Evolutionary conservation across 2,329 filamentous ascomycete genomes (phyloP), one percentile per base, ranked within the genome.

Genomic region (Neobulgaria alba): DNA sequence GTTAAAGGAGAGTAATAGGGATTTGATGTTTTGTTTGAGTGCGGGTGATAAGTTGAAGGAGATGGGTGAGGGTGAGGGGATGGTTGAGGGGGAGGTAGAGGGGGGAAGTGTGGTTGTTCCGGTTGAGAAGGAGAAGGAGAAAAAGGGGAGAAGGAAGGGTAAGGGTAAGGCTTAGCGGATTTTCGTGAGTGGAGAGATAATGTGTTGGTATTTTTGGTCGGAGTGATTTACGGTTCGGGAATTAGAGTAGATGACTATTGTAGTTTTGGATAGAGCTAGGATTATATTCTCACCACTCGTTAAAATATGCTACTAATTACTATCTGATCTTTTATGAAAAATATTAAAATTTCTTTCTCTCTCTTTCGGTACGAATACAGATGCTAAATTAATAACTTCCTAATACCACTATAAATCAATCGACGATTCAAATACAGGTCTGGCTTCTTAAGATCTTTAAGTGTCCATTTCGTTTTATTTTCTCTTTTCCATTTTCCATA

Each of bases 1-100:
- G 63, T 63, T 95, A 53, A 81, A 75, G 50, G 89, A 95, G 60
- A 82, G 86, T 71, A 94, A 95, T 57, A 74, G 85, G 12, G 90
- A 95, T 59, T 60, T 95, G 58, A 79, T 72, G 37, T 89, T 94
- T 72, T 94, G 90, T 57, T 90, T 95, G 45, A 85, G 79, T 15
- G 83, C 85, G 0, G 78, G 84, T 61, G 79, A 92, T 63, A 90
- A 86, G 63, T 63, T 95, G 50, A 80, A 33, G 64, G 74, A 81
- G 61, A 64, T 88, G 63, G 75, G 77, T 59, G 73, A 72, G 12
- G 36, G 32, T 19, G 72, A 72, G 50, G 60, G 69, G 49, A 53
- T 74, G 23, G 70, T 75, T 42, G 74, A 77, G 21, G 84, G 82
- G n/a, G 85, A 90, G 60, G 62, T 92, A 29, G 77, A 80, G 50